Evolutionary conservation across 2,329 filamentous ascomycete species (phyloP).

Genomic region (Fusarium papillatum): DNA sequence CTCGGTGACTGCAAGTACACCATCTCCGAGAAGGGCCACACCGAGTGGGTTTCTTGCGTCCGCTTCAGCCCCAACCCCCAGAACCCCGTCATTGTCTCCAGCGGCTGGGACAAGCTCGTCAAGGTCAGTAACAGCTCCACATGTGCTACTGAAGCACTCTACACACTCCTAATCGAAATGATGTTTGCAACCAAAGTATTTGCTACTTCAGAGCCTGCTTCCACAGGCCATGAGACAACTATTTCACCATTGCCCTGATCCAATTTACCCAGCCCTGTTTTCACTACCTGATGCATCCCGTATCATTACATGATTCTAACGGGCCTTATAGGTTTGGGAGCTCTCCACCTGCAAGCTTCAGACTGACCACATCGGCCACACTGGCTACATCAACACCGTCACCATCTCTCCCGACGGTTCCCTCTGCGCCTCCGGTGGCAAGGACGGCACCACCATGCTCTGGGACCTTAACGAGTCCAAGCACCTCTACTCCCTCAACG

Average conservation of each 20-base stretch:
- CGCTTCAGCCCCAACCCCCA: conserved; percentile 99
- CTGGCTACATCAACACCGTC: conserved; percentile 99
- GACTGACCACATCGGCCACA: conserved; percentile 99
- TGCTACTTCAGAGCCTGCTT: conserved; percentile 99
- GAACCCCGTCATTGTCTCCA: conserved; percentile 99
- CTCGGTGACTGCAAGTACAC: conserved; percentile 99
- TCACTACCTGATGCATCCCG: conserved; percentile 5
- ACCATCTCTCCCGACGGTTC: conserved; percentile 99
- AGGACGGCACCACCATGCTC: conserved; percentile 99
- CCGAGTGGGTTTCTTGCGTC: conserved; percentile 99
- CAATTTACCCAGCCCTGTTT: conserved; percentile 28
- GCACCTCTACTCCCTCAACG: conserved; percentile 99
- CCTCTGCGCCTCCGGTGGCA: conserved; percentile 98
- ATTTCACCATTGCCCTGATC: conserved; percentile 88
- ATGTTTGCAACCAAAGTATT: conserved; percentile 99
- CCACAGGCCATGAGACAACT: conserved; percentile 92
- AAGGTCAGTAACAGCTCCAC: conserved; percentile 80
- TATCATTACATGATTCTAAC: conserved; percentile 26
- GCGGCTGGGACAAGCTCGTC: conserved; percentile 99
- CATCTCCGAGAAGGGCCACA: conserved; percentile 99
- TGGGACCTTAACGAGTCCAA: conserved; percentile 99
- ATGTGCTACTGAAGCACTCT: not conserved
- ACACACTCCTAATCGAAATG: conserved; percentile 67
- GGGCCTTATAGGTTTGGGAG: conserved; percentile 87
- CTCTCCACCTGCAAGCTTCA: conserved; percentile 99